phyloP scores from a whole-genome alignment of 2,329 filamentous ascomycete genomes.

The Colletotrichum australisinense region DNA sequence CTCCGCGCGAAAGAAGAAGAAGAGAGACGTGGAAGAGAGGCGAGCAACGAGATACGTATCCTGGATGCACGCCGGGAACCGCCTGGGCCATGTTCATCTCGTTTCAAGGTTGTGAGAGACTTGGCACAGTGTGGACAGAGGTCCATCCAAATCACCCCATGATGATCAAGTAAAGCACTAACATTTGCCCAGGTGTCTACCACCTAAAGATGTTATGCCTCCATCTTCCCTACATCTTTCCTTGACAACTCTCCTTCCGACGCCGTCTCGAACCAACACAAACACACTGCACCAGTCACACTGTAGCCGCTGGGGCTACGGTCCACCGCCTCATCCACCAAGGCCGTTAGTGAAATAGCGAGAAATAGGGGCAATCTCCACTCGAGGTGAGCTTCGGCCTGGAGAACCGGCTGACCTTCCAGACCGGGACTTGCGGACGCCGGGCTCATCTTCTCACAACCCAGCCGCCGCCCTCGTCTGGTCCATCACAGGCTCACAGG shows the following conservation, averaged over 20 bases:
- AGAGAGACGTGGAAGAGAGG: neutral
- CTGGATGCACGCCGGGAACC: neutral
- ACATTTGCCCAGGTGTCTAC: neutral
- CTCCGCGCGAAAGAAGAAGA: neutral
- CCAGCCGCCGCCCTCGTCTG: neutral
- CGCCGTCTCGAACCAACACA: neutral
- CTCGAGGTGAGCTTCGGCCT: constrained; percentile 23
- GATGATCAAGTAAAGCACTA: neutral
- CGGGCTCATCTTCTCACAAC: too few species aligned
- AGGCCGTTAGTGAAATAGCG: constrained; percentile 12
- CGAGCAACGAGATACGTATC: neutral
- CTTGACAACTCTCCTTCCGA: neutral
- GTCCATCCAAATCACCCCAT: neutral
- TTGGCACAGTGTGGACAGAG: neutral
- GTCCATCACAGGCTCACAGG: neutral
- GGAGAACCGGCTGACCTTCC: constrained; percentile 27
- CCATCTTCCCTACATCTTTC: neutral
- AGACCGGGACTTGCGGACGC: constrained; percentile 31
- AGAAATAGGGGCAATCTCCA: constrained; percentile 36
- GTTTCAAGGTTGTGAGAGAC: constrained; percentile 31
- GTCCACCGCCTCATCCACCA: constrained; percentile 16
- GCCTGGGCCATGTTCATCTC: constrained; percentile 28
- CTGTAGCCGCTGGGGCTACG: neutral
- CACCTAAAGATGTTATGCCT: neutral
- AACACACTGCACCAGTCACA: neutral